Conservation (phyloP, 2,329 filamentous ascomycete genomes). For the Monilinia vaccinii-corymbosi region DNA sequence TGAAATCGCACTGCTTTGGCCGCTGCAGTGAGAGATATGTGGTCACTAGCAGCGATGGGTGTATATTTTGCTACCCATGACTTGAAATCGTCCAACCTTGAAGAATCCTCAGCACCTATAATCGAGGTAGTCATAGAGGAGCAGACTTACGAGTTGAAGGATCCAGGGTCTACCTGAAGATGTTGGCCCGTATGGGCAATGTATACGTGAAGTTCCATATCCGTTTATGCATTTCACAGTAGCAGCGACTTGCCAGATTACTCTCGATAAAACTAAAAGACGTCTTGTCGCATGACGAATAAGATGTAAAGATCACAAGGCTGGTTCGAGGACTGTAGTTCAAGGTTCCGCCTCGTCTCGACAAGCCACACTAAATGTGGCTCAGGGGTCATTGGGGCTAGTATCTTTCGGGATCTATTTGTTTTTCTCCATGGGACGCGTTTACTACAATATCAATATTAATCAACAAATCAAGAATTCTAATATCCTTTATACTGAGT, state of each 20-base stretch:
- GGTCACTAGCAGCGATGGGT: slow-evolving; percentile 64
- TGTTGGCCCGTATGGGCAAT: slow-evolving; percentile 89
- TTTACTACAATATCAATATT: too few relatives aligned
- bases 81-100: slow-evolving; percentile 75
- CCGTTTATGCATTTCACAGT: slow-evolving; percentile 29
- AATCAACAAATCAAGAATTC: neutral
- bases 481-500: neutral
- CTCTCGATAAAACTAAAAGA: slow-evolving; percentile 12
- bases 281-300: slow-evolving; percentile 17
- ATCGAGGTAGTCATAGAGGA: neutral
- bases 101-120: slow-evolving; percentile 7
- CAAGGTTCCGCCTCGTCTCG: slow-evolving; percentile 4
- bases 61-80: slow-evolving; percentile 69
- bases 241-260: slow-evolving; percentile 19
- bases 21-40: slow-evolving; percentile 78
- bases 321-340: neutral
- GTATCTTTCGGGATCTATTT: neutral
- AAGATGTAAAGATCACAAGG: slow-evolving; percentile 15
- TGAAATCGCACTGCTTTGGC: slow-evolving; percentile 48
- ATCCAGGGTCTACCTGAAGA: slow-evolving; percentile 66
- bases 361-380: slow-evolving; percentile 8
- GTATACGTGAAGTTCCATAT: slow-evolving; percentile 84
- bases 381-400: neutral
- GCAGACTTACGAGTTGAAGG: slow-evolving; percentile 59
- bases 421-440: neutral